phyloP scores from a whole-genome alignment of 192 early-diverging fungal genomes.

The Backusella tuberculispora region DNA sequence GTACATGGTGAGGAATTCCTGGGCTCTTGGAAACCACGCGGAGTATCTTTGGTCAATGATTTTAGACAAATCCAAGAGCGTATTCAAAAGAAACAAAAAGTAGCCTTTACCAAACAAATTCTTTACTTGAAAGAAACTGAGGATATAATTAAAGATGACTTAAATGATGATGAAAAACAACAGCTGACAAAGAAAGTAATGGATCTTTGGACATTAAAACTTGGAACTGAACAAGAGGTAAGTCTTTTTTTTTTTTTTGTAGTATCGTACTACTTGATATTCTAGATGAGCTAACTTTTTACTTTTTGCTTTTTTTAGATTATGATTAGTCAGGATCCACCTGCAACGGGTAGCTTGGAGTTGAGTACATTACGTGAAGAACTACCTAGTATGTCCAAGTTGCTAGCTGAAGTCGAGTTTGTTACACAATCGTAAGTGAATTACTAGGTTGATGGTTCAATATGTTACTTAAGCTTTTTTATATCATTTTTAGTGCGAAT shows the following conservation, averaged over 20 bases:
- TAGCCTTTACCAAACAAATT: conserved; percentile 47
- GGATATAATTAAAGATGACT: background rate
- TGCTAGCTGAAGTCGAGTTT: conserved; percentile 49
- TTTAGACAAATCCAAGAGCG: conserved; percentile 43
- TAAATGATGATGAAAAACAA: conserved; percentile 2
- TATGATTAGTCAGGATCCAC: conserved; percentile 51
- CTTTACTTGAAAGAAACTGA: conserved; percentile 30
- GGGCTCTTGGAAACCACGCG: conserved; percentile 67
- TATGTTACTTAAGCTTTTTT: background rate
- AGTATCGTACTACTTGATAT: background rate
- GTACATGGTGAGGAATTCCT: conserved; percentile 77
- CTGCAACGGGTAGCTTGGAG: conserved; percentile 32
- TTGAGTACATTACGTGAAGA: conserved; percentile 13
- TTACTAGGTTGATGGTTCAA: background rate
- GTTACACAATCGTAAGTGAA: conserved; percentile 45
- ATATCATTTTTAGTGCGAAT: conserved; percentile 44
- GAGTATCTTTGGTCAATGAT: conserved; percentile 66
- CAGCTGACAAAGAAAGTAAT: conserved; percentile 31
- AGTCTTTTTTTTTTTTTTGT: background rate
- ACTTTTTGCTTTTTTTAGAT: conserved; percentile 35
- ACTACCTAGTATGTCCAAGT: conserved; percentile 29
- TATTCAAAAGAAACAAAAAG: conserved; percentile 43
- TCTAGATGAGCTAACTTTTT: background rate
- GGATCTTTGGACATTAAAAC: conserved; percentile 35
- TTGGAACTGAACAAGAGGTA: conserved; percentile 47